phyloP scores from a whole-genome alignment of 352 stramenopile genomes.

The Pythium myriotylum region DNA sequence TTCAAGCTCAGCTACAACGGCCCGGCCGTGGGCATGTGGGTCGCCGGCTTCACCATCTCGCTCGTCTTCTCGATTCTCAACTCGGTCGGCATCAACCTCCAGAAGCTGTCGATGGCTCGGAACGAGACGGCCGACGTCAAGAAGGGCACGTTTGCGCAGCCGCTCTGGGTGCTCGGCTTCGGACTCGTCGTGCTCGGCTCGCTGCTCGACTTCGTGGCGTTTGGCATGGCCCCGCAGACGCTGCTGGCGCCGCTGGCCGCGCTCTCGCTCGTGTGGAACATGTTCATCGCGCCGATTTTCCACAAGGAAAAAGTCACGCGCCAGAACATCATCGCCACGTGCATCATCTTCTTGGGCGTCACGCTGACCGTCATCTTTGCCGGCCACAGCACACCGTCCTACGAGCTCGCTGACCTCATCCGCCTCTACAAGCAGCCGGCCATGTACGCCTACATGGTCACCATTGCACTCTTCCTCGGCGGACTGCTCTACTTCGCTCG shows the following conservation, averaged over 20 bases:
- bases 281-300: slow-evolving; percentile 90
- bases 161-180: slow-evolving; percentile 90
- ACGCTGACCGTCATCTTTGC: slow-evolving; percentile 90
- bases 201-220: slow-evolving; percentile 90
- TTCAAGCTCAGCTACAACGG: slow-evolving; percentile 79
- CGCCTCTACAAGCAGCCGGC: slow-evolving; percentile 73
- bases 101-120: slow-evolving; percentile 88
- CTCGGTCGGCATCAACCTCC: slow-evolving; percentile 90
- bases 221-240: slow-evolving; percentile 91
- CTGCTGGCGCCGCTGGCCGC: slow-evolving; percentile 88
- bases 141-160: slow-evolving; percentile 82
- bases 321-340: slow-evolving; percentile 79
- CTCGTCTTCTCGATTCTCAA: slow-evolving; percentile 89
- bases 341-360: slow-evolving; percentile 89
- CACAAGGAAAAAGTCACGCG: slow-evolving; percentile 88
- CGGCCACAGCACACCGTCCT: slow-evolving; percentile 82
- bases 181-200: slow-evolving; percentile 80
- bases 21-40: slow-evolving; percentile 81
- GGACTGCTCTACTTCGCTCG: slow-evolving; percentile 61
- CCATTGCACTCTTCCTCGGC: slow-evolving; percentile 69
- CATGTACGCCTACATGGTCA: slow-evolving; percentile 86
- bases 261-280: slow-evolving; percentile 91
- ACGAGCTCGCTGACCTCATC: slow-evolving; percentile 87
- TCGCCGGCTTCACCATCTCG: slow-evolving; percentile 85
- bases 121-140: slow-evolving; percentile 70